A percentile compares a stretch with the other conserved stretches of the same genome.
phyloP scores from a whole-genome alignment of 768 basidiomycete species.

The Termitomyces sp. region DNA sequence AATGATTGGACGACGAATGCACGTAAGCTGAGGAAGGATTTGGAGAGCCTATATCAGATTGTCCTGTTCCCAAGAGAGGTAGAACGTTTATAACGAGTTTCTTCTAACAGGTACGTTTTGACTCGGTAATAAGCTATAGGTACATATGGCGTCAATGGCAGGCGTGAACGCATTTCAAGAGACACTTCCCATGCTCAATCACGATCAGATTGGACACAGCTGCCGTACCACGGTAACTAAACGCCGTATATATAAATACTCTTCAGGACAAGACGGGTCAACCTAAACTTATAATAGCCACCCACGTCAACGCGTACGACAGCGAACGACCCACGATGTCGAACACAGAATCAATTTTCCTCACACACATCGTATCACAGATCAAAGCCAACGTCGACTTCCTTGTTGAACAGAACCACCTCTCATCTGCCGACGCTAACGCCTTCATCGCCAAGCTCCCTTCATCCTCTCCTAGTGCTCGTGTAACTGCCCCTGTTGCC shows the following conservation, averaged over 20 bases:
- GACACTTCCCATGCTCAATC: not conserved
- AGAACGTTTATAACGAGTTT: too few relatives aligned
- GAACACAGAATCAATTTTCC: slow-evolving; percentile 37
- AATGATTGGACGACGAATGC: too few relatives aligned
- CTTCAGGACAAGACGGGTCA: too few relatives aligned
- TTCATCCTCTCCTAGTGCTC: slow-evolving; percentile 1
- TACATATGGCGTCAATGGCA: too few relatives aligned
- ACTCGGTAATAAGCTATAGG: too few relatives aligned
- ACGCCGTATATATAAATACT: not conserved
- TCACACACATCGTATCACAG: slow-evolving; percentile 59
- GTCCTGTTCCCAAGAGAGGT: too few relatives aligned
- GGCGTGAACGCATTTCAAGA: too few relatives aligned
- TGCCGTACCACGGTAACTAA: not conserved
- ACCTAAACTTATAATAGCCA: not conserved
- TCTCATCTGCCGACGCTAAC: slow-evolving; percentile 48
- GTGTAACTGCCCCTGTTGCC: not conserved
- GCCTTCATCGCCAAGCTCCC: slow-evolving; percentile 51
- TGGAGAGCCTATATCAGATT: too few relatives aligned
- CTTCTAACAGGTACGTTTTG: too few relatives aligned
- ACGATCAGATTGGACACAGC: not conserved
- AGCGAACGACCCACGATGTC: slow-evolving; percentile 3
- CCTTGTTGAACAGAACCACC: slow-evolving; percentile 51
- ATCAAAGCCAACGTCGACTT: slow-evolving; percentile 58
- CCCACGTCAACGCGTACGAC: too few relatives aligned
- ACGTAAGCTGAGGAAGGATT: too few relatives aligned